Evolutionary conservation across 352 stramenopile genomes (phyloP), one percentile per base, ranked within the genome.

Genomic region (Thalassiosira gravida): DNA sequence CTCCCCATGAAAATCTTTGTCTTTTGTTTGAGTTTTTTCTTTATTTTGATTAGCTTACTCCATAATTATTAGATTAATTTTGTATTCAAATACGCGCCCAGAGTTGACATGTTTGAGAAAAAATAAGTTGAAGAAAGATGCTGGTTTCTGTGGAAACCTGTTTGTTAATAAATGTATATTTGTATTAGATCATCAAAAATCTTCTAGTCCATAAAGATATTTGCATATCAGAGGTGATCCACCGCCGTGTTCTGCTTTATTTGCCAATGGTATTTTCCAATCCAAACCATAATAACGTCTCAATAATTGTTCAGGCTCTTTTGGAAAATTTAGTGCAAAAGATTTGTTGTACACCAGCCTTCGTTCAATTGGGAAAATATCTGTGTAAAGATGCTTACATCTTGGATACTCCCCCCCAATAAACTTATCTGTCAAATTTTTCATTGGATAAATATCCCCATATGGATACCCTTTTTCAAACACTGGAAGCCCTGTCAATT

Each of bases 311-410:
- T 66, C 57, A 18, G 57, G 25, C 37, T 50, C 8, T 3, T 27
- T 32, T 0, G 57, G 57, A 25, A 66, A 47, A 37, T 37, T 66
- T 5, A 66, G 24, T 32, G 30, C 14, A 66, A 66, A 66, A 20
- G 57, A 35, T 14, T 66, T 29, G 14, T 66, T 47, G 57, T 66
- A 66, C 3, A 66, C 57, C 22, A 30, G 14, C 37, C 57, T 66
- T 25, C 57, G 32, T 66, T 66, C 24, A 32, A 37, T 52, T 0
- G 57, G 57, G 44, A 35, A 66, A 2, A 50, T 18, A 52, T 66
- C 57, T n/a, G 14, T 52, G 57, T 52, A 66, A 29, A 29, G 35
- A 66, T 66, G 57, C 16, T 29, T 14, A 35, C 57, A 66, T n/a
- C 14, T 66, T 20, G 35, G 35, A 13, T 44, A 44, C 35, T 44